phyloP scores from a whole-genome alignment of 768 basidiomycete species.

The Pleurotus ostreatus region DNA sequence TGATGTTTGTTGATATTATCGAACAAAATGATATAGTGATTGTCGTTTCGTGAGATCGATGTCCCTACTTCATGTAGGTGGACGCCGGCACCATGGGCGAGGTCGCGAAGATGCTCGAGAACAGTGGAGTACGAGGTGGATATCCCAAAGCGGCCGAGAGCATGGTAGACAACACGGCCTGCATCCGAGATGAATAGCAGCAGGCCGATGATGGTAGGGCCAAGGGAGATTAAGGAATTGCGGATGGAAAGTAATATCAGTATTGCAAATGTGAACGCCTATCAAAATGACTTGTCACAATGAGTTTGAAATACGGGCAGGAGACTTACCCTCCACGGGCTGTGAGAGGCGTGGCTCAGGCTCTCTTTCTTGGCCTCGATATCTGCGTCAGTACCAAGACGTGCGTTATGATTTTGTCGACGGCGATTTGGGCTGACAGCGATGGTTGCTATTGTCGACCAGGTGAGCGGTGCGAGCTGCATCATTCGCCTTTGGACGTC shows the following conservation, averaged over 20 bases:
- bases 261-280: not conserved
- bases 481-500: not conserved
- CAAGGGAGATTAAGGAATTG: constrained; percentile 14
- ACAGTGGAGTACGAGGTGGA: constrained; percentile 16
- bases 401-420: not conserved
- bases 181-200: constrained; percentile 16
- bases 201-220: constrained; percentile 16
- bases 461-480: not conserved
- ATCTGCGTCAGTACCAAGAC: not conserved
- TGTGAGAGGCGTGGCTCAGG: not conserved
- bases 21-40: constrained; percentile 15
- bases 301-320: not conserved
- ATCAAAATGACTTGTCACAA: not conserved
- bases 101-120: constrained; percentile 9
- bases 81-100: constrained; percentile 10
- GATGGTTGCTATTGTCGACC: not conserved
- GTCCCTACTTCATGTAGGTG: constrained; percentile 6
- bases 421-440: not conserved
- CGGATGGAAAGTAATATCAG: constrained; percentile 11
- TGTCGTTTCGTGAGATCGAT: not conserved
- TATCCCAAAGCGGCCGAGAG: constrained; percentile 15
- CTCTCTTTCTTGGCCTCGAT: not conserved
- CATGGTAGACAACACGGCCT: constrained; percentile 11
- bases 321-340: not conserved
- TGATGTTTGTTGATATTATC: constrained; percentile 20